phyloP scores from a whole-genome alignment of 176 grass and related monocot species.

The Triticum monococcum region DNA sequence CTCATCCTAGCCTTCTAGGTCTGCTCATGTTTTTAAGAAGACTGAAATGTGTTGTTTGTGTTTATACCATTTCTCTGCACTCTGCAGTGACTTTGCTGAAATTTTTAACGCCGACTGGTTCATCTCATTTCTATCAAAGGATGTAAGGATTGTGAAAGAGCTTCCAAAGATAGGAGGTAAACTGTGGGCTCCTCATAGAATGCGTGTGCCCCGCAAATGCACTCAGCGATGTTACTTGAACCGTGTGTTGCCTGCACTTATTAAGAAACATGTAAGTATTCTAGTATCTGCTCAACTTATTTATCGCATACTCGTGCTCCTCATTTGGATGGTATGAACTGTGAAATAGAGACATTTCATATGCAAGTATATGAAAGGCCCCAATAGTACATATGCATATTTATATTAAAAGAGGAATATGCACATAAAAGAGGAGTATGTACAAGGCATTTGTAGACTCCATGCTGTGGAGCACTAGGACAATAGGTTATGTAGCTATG shows the following conservation, averaged over 20 bases:
- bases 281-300: too few species aligned
- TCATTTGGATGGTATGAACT: background rate
- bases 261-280: slow-evolving; percentile 90
- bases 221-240: slow-evolving; percentile 82
- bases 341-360: background rate
- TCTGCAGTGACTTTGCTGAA: slow-evolving; percentile 82
- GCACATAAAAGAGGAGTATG: background rate
- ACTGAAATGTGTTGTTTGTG: slow-evolving; percentile 21
- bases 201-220: slow-evolving; percentile 94
- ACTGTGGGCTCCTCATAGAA: slow-evolving; percentile 61
- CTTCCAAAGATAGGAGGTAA: slow-evolving; percentile 68
- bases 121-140: slow-evolving; percentile 77
- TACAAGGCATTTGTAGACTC: background rate
- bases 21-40: slow-evolving; percentile 6
- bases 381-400: background rate
- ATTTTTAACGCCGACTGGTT: slow-evolving; percentile 84
- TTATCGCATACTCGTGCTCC: too few species aligned
- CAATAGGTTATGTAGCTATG: background rate
- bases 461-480: background rate
- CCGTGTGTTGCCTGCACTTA: slow-evolving; percentile 84
- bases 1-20: slow-evolving; percentile 11
- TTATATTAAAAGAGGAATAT: background rate
- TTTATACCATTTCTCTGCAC: slow-evolving; percentile 56
- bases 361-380: background rate
- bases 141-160: slow-evolving; percentile 83